Conservation (phyloP, 177 flowering plant species). For the Vitis hybrid region DNA sequence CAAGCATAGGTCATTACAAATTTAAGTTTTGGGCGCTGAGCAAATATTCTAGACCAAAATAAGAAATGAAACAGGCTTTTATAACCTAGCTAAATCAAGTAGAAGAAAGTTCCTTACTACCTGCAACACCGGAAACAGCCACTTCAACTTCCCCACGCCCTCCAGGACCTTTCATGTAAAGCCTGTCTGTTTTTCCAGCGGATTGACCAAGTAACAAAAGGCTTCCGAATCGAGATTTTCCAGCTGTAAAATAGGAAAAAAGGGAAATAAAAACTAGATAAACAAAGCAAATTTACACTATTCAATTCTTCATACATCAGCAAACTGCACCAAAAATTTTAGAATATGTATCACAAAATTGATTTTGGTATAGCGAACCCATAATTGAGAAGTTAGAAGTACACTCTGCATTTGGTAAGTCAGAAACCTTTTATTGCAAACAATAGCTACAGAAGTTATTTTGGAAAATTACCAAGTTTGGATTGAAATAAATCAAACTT, state of each 20-base stretch:
- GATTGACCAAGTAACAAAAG: conserved; percentile 66
- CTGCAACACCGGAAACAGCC: conserved; percentile 91
- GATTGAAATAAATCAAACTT: no score
- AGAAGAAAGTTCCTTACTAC: conserved; percentile 26
- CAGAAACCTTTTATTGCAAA: background rate
- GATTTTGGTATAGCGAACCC: background rate
- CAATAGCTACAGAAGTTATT: background rate
- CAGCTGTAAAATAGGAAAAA: conserved; percentile 50
- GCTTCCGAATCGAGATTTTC: conserved; percentile 82
- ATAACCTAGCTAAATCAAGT: background rate
- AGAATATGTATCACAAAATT: background rate
- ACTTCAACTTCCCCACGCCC: conserved; percentile 99
- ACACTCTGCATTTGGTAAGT: background rate
- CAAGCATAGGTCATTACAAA: no score
- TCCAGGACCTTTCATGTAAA: conserved; percentile 98
- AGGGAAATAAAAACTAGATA: background rate
- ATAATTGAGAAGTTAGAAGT: background rate
- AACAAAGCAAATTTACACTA: background rate
- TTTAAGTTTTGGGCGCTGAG: no score
- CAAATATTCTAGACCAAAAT: background rate
- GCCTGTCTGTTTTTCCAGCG: conserved; percentile 70
- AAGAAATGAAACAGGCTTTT: background rate
- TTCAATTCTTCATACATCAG: background rate
- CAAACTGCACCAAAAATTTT: background rate
- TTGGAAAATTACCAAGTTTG: no score